Base-by-base conservation (phyloP, 139 green algal species). In the Gonium pectorale region DNA sequence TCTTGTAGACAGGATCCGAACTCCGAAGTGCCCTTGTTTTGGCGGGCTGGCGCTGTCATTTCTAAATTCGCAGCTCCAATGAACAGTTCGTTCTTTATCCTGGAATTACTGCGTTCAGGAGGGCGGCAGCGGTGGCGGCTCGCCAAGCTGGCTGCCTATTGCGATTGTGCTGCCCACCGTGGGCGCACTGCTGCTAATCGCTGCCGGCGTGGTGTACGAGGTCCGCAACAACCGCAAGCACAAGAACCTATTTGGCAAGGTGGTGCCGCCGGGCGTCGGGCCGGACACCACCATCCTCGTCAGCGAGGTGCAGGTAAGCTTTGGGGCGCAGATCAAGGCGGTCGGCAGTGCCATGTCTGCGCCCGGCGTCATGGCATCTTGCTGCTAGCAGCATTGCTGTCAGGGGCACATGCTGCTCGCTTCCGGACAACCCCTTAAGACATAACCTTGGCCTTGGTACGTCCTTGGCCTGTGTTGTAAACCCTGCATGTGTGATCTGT, bases 171-270 rank as follows among this genome's bases (percentile, higher is more conserved):
- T 89, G 68, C 85, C 85, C 41, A 83, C 74, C 37, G 77, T 89
- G 54, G 85, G 75, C 21, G 77, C 67, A 33, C 67, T 89, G 37
- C 85, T 89, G 85, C 85, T 89, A 15, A 79, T 89, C 31, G 85
- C 85, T 0, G 74, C 77, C 26, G 56, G 41, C 6, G 77, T 89
- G 51, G 66, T 88, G 74, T 88, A 85, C 67, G 67, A 84, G 56
- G 68, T 88, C 29, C 83, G 83, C 83, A 88, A 88, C 77, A 89
- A 86, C 38, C 77, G 75, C 67, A 81, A 89, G 77, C 85, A 86
- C 85, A 86, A 89, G 67, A 79, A 89, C 67, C 54, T 89, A 46
- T 81, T 89, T 31, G 85, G 85, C 77, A 80, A 81, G 46, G 85
- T 89, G 43, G 52, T 86, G 68, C 85, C 85, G 75, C 85, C 85